These are phyloP conservation scores for Sinapis alba DNA, from an alignment of 441 rosid species.

Conservation along the genomic window DNA sequence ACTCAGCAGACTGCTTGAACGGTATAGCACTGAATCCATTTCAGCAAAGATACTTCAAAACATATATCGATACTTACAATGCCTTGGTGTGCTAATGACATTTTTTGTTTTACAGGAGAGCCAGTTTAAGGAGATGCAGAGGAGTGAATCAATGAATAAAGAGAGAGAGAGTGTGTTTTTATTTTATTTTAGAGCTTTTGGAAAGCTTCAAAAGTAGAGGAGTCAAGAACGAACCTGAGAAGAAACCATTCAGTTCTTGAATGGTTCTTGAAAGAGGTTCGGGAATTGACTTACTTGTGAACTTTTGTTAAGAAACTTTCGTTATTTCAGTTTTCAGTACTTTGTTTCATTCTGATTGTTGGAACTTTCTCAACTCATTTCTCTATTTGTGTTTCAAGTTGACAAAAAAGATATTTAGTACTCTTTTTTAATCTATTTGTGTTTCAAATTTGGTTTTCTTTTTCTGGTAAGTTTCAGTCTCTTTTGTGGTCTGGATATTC, in stretches of 20 bases:
- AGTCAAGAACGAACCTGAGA: slow-evolving; percentile 92
- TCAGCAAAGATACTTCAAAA: background rate
- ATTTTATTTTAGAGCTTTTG: background rate
- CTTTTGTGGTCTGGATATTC: background rate
- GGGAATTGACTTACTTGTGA: slow-evolving; percentile 71
- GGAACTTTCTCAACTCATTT: slow-evolving; percentile 19
- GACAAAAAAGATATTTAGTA: background rate
- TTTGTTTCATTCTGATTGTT: slow-evolving; percentile 3
- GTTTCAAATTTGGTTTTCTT: background rate
- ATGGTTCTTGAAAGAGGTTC: slow-evolving; percentile 54
- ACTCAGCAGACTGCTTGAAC: slow-evolving; percentile 47
- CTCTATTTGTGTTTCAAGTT: slow-evolving; percentile 16
- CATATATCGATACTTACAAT: background rate
- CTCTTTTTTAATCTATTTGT: background rate
- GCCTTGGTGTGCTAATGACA: background rate
- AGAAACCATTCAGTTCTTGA: slow-evolving; percentile 38
- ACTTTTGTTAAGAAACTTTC: background rate
- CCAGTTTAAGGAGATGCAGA: slow-evolving; percentile 5
- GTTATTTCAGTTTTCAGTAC: background rate
- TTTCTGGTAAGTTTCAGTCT: background rate
- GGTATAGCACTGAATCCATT: slow-evolving; percentile 4
- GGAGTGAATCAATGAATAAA: slow-evolving; percentile 15
- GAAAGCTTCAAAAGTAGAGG: slow-evolving; percentile 37
- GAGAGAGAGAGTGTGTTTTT: background rate
- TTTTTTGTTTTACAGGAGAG: slow-evolving; percentile 6